Conservation (phyloP, 2,329 filamentous ascomycete species). For the Penicillium sp. region DNA sequence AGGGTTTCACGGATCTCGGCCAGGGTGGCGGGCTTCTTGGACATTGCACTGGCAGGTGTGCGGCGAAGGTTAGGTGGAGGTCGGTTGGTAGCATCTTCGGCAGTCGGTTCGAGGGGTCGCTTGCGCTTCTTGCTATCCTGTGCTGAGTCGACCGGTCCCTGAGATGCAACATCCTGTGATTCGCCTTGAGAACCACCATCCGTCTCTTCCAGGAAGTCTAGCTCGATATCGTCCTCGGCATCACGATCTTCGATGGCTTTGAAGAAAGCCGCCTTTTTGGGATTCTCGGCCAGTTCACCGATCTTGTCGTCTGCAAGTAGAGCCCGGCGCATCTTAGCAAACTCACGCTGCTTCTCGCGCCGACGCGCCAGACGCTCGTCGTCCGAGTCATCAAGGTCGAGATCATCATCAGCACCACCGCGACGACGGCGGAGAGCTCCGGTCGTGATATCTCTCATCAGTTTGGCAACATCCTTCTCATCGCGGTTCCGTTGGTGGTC, state of each 20-base stretch:
- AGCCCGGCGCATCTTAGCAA: constrained; percentile 85
- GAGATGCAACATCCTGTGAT: constrained; percentile 22
- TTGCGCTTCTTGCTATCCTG: constrained; percentile 38
- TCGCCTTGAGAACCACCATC: constrained; percentile 38
- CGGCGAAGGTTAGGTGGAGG: constrained; percentile 59
- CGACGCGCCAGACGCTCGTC: constrained; percentile 71
- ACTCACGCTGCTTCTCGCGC: constrained; percentile 78
- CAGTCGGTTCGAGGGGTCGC: constrained; percentile 37
- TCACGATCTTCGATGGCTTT: constrained; percentile 80
- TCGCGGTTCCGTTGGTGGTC: constrained; percentile 75
- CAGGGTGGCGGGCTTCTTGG: constrained; percentile 67
- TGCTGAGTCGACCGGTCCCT: constrained; percentile 20
- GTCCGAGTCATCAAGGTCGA: constrained; percentile 85
- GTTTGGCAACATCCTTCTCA: constrained; percentile 81
- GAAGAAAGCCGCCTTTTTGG: constrained; percentile 85
- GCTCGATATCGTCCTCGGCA: constrained; percentile 65
- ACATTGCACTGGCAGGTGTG: constrained; percentile 49
- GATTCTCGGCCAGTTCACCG: constrained; percentile 82
- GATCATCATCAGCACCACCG: constrained; percentile 62
- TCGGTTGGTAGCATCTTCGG: constrained; percentile 47
- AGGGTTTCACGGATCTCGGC: constrained; percentile 78
- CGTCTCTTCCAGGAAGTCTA: constrained; percentile 63
- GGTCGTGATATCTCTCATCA: constrained; percentile 88
- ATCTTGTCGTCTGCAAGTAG: constrained; percentile 84
- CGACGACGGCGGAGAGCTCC: constrained; percentile 81